phyloP scores from a whole-genome alignment of 371 early-diverging fungal genomes.

The Actinomortierella ambigua region DNA sequence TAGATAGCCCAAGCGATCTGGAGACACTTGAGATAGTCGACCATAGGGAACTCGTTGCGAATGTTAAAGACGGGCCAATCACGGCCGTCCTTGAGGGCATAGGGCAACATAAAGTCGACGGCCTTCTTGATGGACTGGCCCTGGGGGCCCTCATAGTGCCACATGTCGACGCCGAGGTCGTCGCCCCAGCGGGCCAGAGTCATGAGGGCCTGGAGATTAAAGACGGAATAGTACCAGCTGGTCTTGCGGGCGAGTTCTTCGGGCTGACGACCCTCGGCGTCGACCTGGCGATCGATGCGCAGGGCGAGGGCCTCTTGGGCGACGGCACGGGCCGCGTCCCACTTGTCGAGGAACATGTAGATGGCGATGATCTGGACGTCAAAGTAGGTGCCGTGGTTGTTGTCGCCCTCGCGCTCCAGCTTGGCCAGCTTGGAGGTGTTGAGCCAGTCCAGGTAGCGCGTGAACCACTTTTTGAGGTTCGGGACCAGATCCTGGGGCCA shows the following conservation, averaged over 20 bases:
- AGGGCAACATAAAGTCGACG: slow-evolving; percentile 54
- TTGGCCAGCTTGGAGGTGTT: slow-evolving; percentile 50
- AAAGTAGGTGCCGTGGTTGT: slow-evolving; percentile 59
- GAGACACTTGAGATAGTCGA: slow-evolving; percentile 44
- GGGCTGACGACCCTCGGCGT: slow-evolving; percentile 41
- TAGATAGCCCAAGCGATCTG: slow-evolving; percentile 53
- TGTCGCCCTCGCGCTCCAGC: slow-evolving; percentile 45
- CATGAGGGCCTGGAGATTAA: slow-evolving; percentile 51
- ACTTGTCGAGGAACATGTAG: slow-evolving; percentile 47
- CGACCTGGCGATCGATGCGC: slow-evolving; percentile 47
- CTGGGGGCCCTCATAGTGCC: slow-evolving; percentile 39
- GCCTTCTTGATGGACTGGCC: slow-evolving; percentile 51
- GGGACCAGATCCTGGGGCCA: slow-evolving; percentile 48
- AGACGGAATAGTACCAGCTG: slow-evolving; percentile 52
- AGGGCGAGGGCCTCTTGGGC: slow-evolving; percentile 30
- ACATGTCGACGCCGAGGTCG: slow-evolving; percentile 45
- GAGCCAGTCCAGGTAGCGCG: slow-evolving; percentile 54
- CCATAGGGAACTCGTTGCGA: slow-evolving; percentile 33
- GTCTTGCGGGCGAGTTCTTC: slow-evolving; percentile 46
- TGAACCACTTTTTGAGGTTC: slow-evolving; percentile 50
- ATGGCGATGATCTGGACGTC: slow-evolving; percentile 54
- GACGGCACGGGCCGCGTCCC: slow-evolving; percentile 30
- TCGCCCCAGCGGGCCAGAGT: slow-evolving; percentile 43
- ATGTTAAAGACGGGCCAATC: slow-evolving; percentile 51
- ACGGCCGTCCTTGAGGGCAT: slow-evolving; percentile 46